phyloP scores from a whole-genome alignment of 495 filamentous ascomycete species.

The Diplogelasinospora grovesii region DNA sequence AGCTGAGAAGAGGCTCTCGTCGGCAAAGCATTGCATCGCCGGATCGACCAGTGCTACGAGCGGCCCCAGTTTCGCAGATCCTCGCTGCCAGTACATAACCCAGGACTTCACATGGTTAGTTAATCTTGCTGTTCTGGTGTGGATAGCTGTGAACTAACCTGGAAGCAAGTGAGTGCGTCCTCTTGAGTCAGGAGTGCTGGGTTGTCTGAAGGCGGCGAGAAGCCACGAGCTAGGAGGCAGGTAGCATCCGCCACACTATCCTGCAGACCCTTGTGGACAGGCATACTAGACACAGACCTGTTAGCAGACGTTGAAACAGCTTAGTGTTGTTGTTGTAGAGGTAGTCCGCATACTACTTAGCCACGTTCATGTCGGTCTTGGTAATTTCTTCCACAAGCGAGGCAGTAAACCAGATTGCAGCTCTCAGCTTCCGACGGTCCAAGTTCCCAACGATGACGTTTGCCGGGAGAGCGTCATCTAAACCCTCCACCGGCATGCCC shows the following conservation, averaged over 20 bases:
- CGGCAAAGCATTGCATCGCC: slow-evolving; percentile 49
- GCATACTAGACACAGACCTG: slow-evolving; percentile 8
- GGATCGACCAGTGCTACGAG: slow-evolving; percentile 49
- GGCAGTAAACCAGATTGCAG: slow-evolving; percentile 64
- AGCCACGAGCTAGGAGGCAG: slow-evolving; percentile 39
- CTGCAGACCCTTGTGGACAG: slow-evolving; percentile 45
- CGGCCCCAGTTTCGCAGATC: slow-evolving; percentile 47
- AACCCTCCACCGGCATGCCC: slow-evolving; percentile 37
- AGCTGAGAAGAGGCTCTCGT: slow-evolving; percentile 48
- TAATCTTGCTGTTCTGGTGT: background rate
- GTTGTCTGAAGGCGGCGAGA: slow-evolving; percentile 25
- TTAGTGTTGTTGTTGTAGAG: slow-evolving; percentile 1
- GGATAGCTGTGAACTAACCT: slow-evolving; percentile 33
- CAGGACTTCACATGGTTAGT: slow-evolving; percentile 43
- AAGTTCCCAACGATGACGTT: slow-evolving; percentile 49
- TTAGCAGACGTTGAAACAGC: background rate
- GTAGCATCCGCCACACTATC: slow-evolving; percentile 47
- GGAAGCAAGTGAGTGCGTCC: slow-evolving; percentile 55
- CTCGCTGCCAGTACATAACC: slow-evolving; percentile 60
- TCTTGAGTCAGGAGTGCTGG: slow-evolving; percentile 24
- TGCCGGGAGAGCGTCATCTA: slow-evolving; percentile 45
- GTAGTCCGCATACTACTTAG: slow-evolving; percentile 42
- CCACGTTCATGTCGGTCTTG: slow-evolving; percentile 53
- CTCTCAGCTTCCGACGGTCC: slow-evolving; percentile 46
- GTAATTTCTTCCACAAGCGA: slow-evolving; percentile 70